phyloP scores from a whole-genome alignment of 2,329 filamentous ascomycete species.

The Colletotrichum eleusines region DNA sequence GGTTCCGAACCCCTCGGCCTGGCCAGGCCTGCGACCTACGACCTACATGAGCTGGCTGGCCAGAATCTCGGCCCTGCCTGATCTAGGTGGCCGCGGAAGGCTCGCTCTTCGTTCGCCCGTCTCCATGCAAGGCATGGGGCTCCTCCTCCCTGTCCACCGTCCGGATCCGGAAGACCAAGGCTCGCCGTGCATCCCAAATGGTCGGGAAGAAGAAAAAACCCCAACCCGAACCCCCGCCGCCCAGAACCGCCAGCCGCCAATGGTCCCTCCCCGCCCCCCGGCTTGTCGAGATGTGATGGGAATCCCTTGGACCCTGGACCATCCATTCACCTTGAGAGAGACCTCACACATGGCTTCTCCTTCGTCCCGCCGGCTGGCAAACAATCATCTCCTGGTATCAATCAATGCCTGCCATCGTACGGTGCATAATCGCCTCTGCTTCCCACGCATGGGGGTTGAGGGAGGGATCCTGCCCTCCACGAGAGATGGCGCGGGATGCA shows the following conservation, averaged over 20 bases:
- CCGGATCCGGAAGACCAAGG: slow-evolving; percentile 31
- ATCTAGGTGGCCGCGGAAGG: not conserved
- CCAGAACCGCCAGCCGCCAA: slow-evolving; percentile 33
- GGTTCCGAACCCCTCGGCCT: slow-evolving; percentile 2
- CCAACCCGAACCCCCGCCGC: slow-evolving; percentile 26
- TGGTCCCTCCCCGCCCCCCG: no score
- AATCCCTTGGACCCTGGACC: slow-evolving; percentile 14
- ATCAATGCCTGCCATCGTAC: slow-evolving; percentile 10
- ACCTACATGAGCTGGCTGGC: not conserved
- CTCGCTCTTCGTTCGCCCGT: not conserved
- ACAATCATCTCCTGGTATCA: slow-evolving; percentile 1
- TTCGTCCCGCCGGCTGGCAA: not conserved
- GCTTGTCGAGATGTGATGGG: slow-evolving; percentile 28
- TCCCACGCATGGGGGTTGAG: not conserved
- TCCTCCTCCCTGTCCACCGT: not conserved
- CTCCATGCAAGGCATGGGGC: no score
- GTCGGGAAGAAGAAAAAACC: slow-evolving; percentile 4
- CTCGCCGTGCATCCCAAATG: slow-evolving; percentile 25
- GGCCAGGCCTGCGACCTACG: slow-evolving; percentile 1
- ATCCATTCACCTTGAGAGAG: not conserved
- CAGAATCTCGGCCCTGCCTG: not conserved
- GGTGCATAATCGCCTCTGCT: slow-evolving; percentile 7
- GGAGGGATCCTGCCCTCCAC: not conserved
- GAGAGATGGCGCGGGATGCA: not conserved
- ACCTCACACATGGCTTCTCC: not conserved